A percentile compares a stretch with the other conserved stretches of the same genome.
Evolutionary conservation across 495 filamentous ascomycete genomes (phyloP).

Genomic region (Xylaria curta): DNA sequence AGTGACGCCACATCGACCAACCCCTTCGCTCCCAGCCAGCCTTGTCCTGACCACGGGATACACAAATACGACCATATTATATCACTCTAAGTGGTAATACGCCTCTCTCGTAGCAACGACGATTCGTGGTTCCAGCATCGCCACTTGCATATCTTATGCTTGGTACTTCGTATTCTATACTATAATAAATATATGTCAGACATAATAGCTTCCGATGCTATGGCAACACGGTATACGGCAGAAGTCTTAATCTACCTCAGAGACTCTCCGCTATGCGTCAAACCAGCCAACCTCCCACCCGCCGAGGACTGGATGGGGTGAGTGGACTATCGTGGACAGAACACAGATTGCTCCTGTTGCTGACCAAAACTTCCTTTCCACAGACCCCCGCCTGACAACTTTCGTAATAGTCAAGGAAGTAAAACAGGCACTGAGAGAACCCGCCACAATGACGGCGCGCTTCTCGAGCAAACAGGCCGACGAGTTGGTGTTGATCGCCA

Average conservation of each 20-base stretch:
- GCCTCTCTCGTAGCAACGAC: neutral
- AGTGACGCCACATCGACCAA: neutral
- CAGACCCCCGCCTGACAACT: slow-evolving; percentile 52
- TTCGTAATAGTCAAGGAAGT: slow-evolving; percentile 46
- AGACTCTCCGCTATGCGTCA: slow-evolving; percentile 82
- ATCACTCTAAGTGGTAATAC: neutral
- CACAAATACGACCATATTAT: neutral
- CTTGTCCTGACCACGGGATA: neutral
- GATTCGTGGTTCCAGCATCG: neutral
- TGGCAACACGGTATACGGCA: slow-evolving; percentile 71
- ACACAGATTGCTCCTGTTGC: slow-evolving; percentile 19
- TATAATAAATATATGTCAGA: slow-evolving; percentile 36
- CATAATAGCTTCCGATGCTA: slow-evolving; percentile 39
- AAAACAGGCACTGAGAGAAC: slow-evolving; percentile 50
- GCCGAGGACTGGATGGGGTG: slow-evolving; percentile 99
- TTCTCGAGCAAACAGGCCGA: slow-evolving; percentile 58
- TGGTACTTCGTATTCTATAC: neutral
- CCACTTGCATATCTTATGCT: slow-evolving; percentile 19
- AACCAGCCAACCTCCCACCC: slow-evolving; percentile 80
- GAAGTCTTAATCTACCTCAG: slow-evolving; percentile 80
- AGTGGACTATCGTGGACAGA: slow-evolving; percentile 35
- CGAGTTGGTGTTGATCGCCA: slow-evolving; percentile 67
- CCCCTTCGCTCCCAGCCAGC: slow-evolving; percentile 1
- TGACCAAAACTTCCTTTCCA: slow-evolving; percentile 28
- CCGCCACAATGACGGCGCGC: slow-evolving; percentile 48